Evolutionary conservation across 305 asterid species (phyloP).

Genomic region (Fraxinus baroniana): DNA sequence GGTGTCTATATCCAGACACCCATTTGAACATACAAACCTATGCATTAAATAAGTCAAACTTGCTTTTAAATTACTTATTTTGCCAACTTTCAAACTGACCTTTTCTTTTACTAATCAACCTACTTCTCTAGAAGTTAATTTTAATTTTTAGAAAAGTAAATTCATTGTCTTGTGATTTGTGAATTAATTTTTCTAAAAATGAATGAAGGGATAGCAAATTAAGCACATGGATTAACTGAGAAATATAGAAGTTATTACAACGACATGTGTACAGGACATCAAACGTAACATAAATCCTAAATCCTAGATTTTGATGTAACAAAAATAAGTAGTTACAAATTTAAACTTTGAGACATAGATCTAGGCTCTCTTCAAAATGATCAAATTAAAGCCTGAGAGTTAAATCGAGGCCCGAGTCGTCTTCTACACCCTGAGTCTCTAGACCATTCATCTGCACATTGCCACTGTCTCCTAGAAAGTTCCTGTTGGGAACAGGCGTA

Average conservation of each 20-base stretch:
- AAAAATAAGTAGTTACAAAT: background rate
- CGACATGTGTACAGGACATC: background rate
- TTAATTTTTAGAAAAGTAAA: no score
- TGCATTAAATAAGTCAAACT: background rate
- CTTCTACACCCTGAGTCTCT: conserved; percentile 8
- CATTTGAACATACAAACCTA: background rate
- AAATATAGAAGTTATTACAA: background rate
- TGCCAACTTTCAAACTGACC: background rate
- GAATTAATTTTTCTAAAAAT: background rate
- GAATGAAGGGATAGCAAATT: background rate
- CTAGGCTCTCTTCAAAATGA: background rate
- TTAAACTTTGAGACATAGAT: background rate
- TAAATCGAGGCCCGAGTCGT: conserved; percentile 37
- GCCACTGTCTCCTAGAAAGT: background rate
- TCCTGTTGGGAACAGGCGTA: background rate
- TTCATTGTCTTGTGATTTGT: background rate
- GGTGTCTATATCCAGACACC: background rate
- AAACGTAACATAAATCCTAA: background rate
- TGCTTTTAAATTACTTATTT: no score
- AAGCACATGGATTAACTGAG: background rate
- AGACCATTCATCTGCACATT: conserved; percentile 8
- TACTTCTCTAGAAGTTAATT: no score
- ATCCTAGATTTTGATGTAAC: background rate
- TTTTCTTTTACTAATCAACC: background rate
- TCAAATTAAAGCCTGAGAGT: conserved; percentile 28